Base-by-base conservation (phyloP, 495 filamentous ascomycete species). In the Penicillium arizonense region DNA sequence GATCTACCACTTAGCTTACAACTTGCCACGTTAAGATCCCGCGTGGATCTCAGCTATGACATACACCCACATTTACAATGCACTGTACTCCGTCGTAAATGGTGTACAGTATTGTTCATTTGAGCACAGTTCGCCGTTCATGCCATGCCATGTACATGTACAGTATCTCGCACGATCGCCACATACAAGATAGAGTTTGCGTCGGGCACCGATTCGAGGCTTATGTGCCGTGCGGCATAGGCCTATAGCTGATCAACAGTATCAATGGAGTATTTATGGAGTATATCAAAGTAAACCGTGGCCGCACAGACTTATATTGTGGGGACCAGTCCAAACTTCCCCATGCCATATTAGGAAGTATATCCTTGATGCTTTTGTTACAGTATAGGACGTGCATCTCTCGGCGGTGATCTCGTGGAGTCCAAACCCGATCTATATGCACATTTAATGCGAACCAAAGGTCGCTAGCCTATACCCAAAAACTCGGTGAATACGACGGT, bases 1-100 rank as follows among this genome's bases (percentile, higher is more conserved):
- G 59, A 65, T 65, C 59, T 55, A 44, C 59, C 36, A 48, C 32
- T 13, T 33, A 36, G 46, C 34, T 55, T 54, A 47, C 42, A 56
- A 59, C 56, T 45, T 58, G 30, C 20, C 13, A 34, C 4, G 11
- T 21, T 12, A 13, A 5, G 13, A 37, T 37, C 10, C 18, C 26
- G 47, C 28, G 37, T 40, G 47, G 47, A 26, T 38, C 37, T 30
- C 21, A 30, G 28, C 13, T 11, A 13, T 1, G 12, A 8, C 9
- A 21, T n/a, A 39, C 46, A 48, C 46, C 46, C 35, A 39, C 46
- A 39, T 39, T 48, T 18, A 18, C 12, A 7, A 9, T 30, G 18
- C 18, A 18, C 28, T 30, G 28, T 10, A 26, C 24, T 18, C 18
- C 18, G 18, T 18, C 18, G 18, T 18, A 18, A 18, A 18, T 18